phyloP scores from a whole-genome alignment of 1,284 basidiomycete genomes.

The Hypsizygus ulmarius region DNA sequence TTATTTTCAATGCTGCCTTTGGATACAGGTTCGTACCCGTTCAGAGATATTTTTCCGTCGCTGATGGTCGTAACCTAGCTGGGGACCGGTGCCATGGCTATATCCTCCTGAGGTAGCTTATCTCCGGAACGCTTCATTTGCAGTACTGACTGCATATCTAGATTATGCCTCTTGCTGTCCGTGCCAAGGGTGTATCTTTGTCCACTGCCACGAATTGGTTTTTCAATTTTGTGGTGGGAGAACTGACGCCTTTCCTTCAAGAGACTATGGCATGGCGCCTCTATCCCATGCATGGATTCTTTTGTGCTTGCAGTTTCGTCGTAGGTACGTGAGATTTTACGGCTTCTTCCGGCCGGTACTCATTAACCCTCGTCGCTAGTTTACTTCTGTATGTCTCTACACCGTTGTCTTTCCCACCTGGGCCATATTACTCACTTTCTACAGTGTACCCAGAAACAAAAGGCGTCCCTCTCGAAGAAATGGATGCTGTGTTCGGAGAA shows the following conservation, averaged over 20 bases:
- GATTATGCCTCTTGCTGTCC: conserved; percentile 89
- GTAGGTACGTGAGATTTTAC: conserved; percentile 48
- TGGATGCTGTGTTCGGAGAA: conserved; percentile 83
- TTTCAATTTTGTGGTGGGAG: conserved; percentile 89
- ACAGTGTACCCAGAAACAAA: conserved; percentile 82
- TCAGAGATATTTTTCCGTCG: neutral
- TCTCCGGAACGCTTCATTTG: neutral
- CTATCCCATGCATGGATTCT: conserved; percentile 96
- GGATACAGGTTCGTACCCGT: conserved; percentile 59
- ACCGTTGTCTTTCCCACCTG: conserved; percentile 4
- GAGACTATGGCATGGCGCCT: conserved; percentile 90
- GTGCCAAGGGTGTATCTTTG: conserved; percentile 92
- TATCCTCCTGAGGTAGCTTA: conserved; percentile 76
- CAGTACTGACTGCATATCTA: conserved; percentile 33
- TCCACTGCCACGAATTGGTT: conserved; percentile 80
- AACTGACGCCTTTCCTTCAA: conserved; percentile 86
- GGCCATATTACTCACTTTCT: conserved; percentile 8
- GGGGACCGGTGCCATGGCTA: conserved; percentile 84
- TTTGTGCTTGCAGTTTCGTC: conserved; percentile 86
- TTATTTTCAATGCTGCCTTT: conserved; percentile 93
- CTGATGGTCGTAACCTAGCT: conserved; percentile 34
- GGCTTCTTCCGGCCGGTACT: conserved; percentile 8
- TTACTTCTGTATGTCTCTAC: conserved; percentile 60
- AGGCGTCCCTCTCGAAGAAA: conserved; percentile 77
- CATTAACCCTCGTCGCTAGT: conserved; percentile 38